Conservation (phyloP, 306 rosid genomes). For the Phaseolus lunatus region DNA sequence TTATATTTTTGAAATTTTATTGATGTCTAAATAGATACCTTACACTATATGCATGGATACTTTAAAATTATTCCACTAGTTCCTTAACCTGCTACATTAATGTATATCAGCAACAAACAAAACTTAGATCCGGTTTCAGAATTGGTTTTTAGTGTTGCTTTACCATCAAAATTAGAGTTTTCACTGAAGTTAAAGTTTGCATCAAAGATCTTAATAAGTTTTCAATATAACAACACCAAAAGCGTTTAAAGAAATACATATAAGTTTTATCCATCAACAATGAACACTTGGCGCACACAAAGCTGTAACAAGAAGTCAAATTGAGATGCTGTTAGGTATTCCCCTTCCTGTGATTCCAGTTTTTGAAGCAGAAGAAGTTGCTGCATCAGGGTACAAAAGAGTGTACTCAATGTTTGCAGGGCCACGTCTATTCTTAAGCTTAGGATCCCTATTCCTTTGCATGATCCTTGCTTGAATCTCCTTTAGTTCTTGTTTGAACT, state of each 20-base stretch:
- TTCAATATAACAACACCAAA: not conserved
- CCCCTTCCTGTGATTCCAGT: conserved; percentile 58
- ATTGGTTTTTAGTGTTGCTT: not conserved
- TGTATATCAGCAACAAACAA: not conserved
- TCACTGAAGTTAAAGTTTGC: not conserved
- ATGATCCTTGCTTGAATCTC: conserved; percentile 59
- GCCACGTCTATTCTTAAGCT: conserved; percentile 69
- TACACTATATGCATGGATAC: too few relatives aligned
- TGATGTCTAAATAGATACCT: too few relatives aligned
- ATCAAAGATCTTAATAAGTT: not conserved
- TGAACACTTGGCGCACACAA: not conserved
- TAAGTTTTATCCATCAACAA: not conserved
- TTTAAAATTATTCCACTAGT: too few relatives aligned
- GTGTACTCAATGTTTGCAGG: conserved; percentile 56
- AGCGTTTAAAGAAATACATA: not conserved
- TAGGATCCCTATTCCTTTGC: conserved; percentile 60
- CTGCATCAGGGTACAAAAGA: conserved; percentile 56
- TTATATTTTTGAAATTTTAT: too few relatives aligned
- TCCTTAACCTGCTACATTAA: not conserved
- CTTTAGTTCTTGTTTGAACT: conserved; percentile 57
- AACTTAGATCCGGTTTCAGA: not conserved
- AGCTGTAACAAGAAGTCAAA: conserved; percentile 36
- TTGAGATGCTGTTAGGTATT: conserved; percentile 68
- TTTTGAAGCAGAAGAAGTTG: conserved; percentile 51
- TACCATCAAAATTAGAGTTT: not conserved